phyloP scores from a whole-genome alignment of 2,329 filamentous ascomycete genomes.

The Colletotrichum gloeosporioides region DNA sequence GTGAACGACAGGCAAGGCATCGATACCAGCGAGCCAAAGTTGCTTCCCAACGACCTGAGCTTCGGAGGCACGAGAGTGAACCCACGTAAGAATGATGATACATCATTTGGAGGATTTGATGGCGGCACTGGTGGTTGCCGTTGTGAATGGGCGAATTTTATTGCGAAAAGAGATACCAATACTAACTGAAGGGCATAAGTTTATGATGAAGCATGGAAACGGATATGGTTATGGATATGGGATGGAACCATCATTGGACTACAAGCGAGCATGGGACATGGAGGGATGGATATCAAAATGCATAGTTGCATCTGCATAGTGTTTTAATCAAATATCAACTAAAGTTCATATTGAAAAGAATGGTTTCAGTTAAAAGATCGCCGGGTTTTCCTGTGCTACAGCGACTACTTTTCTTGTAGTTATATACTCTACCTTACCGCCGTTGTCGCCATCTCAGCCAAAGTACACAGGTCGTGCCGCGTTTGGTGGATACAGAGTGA shows the following conservation, averaged over 20 bases:
- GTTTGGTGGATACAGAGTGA: background rate
- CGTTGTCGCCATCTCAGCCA: too few relatives aligned
- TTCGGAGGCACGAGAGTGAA: constrained; percentile 61
- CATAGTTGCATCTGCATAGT: constrained; percentile 1
- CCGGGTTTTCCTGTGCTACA: background rate
- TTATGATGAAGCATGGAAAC: background rate
- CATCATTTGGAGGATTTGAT: constrained; percentile 63
- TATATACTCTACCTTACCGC: background rate
- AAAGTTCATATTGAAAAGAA: background rate
- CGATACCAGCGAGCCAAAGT: constrained; percentile 43
- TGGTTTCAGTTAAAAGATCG: background rate
- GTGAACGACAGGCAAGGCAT: constrained; percentile 54
- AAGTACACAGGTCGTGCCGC: background rate
- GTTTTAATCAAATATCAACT: background rate
- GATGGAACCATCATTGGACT: background rate
- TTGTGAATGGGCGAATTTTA: constrained; percentile 66
- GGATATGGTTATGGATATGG: background rate
- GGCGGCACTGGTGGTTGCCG: constrained; percentile 67
- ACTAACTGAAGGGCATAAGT: background rate
- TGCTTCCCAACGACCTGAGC: constrained; percentile 55
- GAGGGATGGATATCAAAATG: background rate
- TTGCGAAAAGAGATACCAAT: constrained; percentile 22
- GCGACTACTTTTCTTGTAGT: background rate
- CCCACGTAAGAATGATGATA: constrained; percentile 45
- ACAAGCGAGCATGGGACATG: background rate